These are phyloP conservation scores for slime mould (Dictyostelium discoideum) DNA, from an alignment of 78 protist genomes.

Conservation along the genomic window dicty_2.7 NC_007088.5:7441001-7441500, in stretches of 20 bases:
- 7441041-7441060: constrained; percentile 52
- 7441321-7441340: constrained; percentile 93
- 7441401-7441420: constrained; percentile 87
- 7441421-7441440: constrained; percentile 83
- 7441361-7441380: constrained; percentile 93
- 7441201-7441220: constrained; percentile 88
- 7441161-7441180: constrained; percentile 68
- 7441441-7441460: constrained; percentile 78
- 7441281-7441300: constrained; percentile 81
- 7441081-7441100: not conserved
- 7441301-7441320: constrained; percentile 91
- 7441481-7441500: constrained; percentile 96
- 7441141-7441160: constrained; percentile 63
- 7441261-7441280: constrained; percentile 64
- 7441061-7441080: not conserved
- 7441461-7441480: constrained; percentile 95
- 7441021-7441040: constrained; percentile 73
- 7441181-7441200: constrained; percentile 84
- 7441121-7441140: constrained; percentile 33
- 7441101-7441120: not conserved
- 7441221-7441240: constrained; percentile 82
- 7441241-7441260: constrained; percentile 43
- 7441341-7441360: constrained; percentile 93
- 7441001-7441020: constrained; percentile 10
- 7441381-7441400: constrained; percentile 94